Percentiles rank a stretch among this genome's conserved stretches.
Conservation (phyloP, 108 stramenopile genomes). For the Cyclostephanos invisitatus region DNA sequence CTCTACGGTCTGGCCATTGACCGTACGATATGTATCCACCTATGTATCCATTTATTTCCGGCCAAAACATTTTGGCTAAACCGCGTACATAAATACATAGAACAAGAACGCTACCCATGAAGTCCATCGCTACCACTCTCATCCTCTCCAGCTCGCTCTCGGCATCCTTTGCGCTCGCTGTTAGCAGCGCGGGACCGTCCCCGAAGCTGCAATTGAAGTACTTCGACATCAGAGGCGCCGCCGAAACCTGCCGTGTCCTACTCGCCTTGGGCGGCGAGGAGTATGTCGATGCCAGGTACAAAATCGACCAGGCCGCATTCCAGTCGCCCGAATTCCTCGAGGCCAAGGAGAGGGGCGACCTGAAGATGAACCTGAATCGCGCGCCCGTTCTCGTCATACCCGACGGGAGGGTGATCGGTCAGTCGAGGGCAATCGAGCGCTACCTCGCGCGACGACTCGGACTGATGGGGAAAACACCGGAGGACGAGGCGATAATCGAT, state of each 20-base stretch:
- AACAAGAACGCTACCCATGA: background rate
- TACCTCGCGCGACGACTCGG: constrained; percentile 51
- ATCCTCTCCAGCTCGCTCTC: constrained; percentile 20
- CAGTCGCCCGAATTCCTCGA: constrained; percentile 54
- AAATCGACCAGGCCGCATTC: constrained; percentile 46
- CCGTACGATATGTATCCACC: too few species aligned
- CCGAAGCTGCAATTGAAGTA: constrained; percentile 49
- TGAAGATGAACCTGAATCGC: constrained; percentile 60
- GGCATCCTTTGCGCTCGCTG: constrained; percentile 29
- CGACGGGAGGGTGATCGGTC: constrained; percentile 55
- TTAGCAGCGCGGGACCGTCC: background rate
- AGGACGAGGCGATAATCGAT: constrained; percentile 63
- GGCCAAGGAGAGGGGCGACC: constrained; percentile 59
- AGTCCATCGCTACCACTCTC: constrained; percentile 9
- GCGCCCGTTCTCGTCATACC: constrained; percentile 60
- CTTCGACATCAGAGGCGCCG: constrained; percentile 58
- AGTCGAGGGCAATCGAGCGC: constrained; percentile 69
- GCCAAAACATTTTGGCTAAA: too few species aligned
- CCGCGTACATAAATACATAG: too few species aligned
- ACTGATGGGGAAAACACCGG: constrained; percentile 51
- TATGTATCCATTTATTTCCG: too few species aligned
- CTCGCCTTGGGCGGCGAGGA: constrained; percentile 50
- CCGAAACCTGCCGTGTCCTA: constrained; percentile 56
- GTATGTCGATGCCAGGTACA: constrained; percentile 51
- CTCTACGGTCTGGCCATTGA: too few species aligned